Evolutionary conservation across 31 red algal species (phyloP).

Genomic region (Bonnemaisonia californica): DNA sequence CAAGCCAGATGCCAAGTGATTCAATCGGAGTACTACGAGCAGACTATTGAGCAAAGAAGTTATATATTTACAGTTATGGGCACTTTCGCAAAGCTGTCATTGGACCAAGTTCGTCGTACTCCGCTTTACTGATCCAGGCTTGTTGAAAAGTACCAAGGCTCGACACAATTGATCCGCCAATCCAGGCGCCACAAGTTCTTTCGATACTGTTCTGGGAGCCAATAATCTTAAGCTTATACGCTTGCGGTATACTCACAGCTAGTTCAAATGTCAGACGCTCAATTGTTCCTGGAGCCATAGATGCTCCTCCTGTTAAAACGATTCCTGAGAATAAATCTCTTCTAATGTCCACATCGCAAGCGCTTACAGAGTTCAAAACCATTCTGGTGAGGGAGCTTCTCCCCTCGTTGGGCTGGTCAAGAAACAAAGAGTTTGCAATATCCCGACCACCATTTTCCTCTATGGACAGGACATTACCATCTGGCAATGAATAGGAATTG

Average conservation of each 20-base stretch:
- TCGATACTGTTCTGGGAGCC: constrained; percentile 49
- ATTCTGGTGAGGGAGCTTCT: constrained; percentile 42
- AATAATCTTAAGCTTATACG: constrained; percentile 68
- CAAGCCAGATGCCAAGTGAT: too few species aligned
- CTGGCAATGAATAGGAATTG: constrained; percentile 55
- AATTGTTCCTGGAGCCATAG: constrained; percentile 67
- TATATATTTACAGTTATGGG: constrained; percentile 34
- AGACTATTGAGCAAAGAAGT: too few species aligned
- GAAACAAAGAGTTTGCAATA: constrained; percentile 46
- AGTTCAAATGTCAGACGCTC: constrained; percentile 75
- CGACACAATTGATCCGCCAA: constrained; percentile 81
- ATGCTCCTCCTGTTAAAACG: constrained; percentile 77
- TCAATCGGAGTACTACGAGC: too few species aligned
- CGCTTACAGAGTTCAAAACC: constrained; percentile 46
- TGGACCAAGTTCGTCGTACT: constrained; percentile 83
- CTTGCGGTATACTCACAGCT: constrained; percentile 52
- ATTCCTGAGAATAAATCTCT: constrained; percentile 75
- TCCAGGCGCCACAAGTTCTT: constrained; percentile 69
- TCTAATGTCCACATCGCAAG: constrained; percentile 87
- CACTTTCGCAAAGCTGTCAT: constrained; percentile 58
- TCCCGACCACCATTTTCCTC: constrained; percentile 25
- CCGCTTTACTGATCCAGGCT: constrained; percentile 74
- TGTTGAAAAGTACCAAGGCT: constrained; percentile 87
- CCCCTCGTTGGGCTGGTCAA: not conserved
- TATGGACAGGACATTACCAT: constrained; percentile 55